A percentile compares a stretch with the other conserved stretches of the same genome.
Evolutionary conservation across 768 basidiomycete species (phyloP).

Genomic region (Gymnopilus junonius): DNA sequence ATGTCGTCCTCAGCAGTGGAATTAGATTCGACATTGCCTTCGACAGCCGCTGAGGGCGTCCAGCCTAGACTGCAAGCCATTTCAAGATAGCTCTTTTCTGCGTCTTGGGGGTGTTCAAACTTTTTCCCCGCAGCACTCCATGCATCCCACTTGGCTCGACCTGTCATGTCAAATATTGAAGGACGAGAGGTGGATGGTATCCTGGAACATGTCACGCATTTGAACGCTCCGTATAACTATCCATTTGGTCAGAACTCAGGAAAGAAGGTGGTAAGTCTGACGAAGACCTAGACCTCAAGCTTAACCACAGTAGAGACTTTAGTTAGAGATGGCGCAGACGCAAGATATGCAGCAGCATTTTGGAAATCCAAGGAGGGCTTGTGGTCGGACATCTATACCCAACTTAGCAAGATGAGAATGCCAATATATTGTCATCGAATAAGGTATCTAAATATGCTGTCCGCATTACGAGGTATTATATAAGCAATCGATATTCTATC

Average conservation of each 20-base stretch:
- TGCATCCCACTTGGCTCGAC: conserved; percentile 88
- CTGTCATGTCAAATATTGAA: conserved; percentile 77
- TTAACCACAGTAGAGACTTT: conserved; percentile 65
- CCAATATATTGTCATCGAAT: conserved; percentile 6
- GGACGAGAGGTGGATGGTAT: conserved; percentile 64
- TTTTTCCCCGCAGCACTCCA: conserved; percentile 61
- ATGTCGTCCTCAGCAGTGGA: conserved; percentile 37
- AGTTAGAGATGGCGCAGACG: conserved; percentile 54
- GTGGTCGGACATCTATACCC: conserved; percentile 13
- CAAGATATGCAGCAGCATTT: conserved; percentile 67
- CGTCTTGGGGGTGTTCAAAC: conserved; percentile 49
- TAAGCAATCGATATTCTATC: conserved; percentile 16
- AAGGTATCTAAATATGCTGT: conserved; percentile 4
- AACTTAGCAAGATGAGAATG: not conserved
- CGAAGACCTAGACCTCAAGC: conserved; percentile 67
- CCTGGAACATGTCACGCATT: conserved; percentile 65
- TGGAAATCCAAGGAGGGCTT: conserved; percentile 46
- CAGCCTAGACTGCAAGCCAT: conserved; percentile 76
- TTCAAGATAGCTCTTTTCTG: conserved; percentile 68
- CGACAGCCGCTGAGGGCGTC: conserved; percentile 39
- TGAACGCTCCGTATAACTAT: conserved; percentile 88
- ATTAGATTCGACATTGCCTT: conserved; percentile 4
- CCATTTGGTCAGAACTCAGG: conserved; percentile 30
- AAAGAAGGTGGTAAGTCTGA: conserved; percentile 25
- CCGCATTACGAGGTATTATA: conserved; percentile 18